Evolutionary conservation across 768 basidiomycete species (phyloP), one percentile per base, ranked within the genome.

Genomic region (Boletus pseudopeckii): DNA sequence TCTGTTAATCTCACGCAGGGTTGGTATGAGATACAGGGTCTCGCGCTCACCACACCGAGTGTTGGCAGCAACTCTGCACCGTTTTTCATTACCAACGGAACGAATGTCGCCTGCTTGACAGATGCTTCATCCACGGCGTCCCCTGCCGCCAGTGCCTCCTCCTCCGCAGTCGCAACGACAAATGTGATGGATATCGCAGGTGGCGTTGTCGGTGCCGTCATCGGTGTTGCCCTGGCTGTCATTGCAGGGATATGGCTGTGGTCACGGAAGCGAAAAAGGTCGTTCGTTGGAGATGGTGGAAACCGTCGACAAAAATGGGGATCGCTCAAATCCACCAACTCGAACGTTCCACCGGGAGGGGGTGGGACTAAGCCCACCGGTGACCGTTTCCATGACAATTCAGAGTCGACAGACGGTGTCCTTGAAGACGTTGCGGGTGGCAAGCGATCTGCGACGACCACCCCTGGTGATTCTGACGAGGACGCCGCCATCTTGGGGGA

Each of bases 161-260:
- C 70, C 3, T 45, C 68, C 5, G 52, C 67, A 6, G 45, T 64
- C 7, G 64, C 71, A 15, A 55, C 61, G 5, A 62, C 67, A 7
- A 76, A 77, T 37, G 66, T 69, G 1, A 78, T 75, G 0, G 72
- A 74, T 8, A 78, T 86, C 26, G 77, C 74, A 6, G 86, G 84
- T 2, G 77, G 77, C 24, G 74, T 79, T 18, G 57, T 85, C 4
- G 84, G 80, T 5, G 79, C 73, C 2, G 18, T 72, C 2, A 60
- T 75, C 3, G 76, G 67, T 14, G 50, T 81, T 32, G 58, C 56
- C 5, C 56, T 77, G 20, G 60, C 72, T 15, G 61, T 70, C 7
- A 48, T 74, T 24, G 57, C 44, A 50, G 70, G 73, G 54, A 52
- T 74, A 34, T 72, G 66, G 34, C 56, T 75, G 34, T 68, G 60